Evolutionary conservation across 192 early-diverging fungal species (phyloP).

Genomic region (Diversispora epigaea): DNA sequence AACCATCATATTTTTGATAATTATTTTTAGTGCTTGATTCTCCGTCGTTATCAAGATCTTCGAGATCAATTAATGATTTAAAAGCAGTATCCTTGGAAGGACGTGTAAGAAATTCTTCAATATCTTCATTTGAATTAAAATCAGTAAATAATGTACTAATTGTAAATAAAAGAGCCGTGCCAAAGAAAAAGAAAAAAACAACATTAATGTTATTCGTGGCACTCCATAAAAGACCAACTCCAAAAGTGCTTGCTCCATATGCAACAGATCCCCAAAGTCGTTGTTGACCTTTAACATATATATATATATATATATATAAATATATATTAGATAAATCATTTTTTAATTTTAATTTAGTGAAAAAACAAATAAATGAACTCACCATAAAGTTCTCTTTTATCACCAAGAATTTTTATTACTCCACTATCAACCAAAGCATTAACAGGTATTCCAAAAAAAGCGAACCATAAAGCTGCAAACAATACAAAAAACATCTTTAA

Average conservation of each 20-base stretch:
- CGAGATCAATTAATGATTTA: constrained; percentile 29
- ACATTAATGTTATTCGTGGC: constrained; percentile 43
- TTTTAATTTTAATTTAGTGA: too few species aligned
- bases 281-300: constrained; percentile 35
- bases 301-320: too few species aligned
- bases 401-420: constrained; percentile 45
- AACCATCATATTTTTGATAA: constrained; percentile 39
- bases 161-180: constrained; percentile 41
- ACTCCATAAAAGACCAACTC: constrained; percentile 39
- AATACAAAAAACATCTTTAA: constrained; percentile 37
- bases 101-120: constrained; percentile 6
- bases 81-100: background rate
- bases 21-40: background rate
- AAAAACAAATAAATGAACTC: background rate
- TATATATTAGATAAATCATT: too few species aligned
- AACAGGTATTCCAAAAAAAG: constrained; percentile 50
- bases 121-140: constrained; percentile 36
- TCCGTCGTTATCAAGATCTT: constrained; percentile 18
- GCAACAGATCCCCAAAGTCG: constrained; percentile 49
- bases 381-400: constrained; percentile 48
- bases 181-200: constrained; percentile 45
- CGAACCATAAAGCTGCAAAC: constrained; percentile 43
- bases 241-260: constrained; percentile 35
- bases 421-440: constrained; percentile 49
- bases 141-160: constrained; percentile 35